Evolutionary conservation across 768 basidiomycete genomes (phyloP), one percentile per base, ranked within the genome.

Genomic region (Tephrocybe sp.): DNA sequence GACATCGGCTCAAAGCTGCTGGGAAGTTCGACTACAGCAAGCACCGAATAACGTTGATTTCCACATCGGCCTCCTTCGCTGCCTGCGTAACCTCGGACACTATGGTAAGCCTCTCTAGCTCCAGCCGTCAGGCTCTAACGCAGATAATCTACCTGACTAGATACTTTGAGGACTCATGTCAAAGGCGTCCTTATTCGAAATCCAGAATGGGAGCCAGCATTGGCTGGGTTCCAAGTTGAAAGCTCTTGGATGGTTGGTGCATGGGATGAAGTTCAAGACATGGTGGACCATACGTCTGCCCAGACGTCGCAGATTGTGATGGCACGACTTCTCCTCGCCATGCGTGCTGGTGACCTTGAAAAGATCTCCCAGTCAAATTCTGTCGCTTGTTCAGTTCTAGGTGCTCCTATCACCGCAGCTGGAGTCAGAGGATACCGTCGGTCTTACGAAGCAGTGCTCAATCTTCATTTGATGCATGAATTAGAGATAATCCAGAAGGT

Each of bases 1-100:
- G 97, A 98, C 97, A 2, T 89, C 94, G 8, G 96, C 97, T 7
- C 97, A 98, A 67, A 98, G 96, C 62, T 99, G 97, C 61, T 99
- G 97, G 97, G 97, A 99, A 68, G 85, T 98, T 11, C 80, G 87
- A 42, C 75, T 99, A 13, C 96, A 98, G 63, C 85, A 91, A 51
- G 83, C 84, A 17, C 95, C 96, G 0, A 85, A 96, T 60, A 93
- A 96, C 58, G 76, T 96, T 4, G 82, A 88, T 19, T 88, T 85
- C 54, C 96, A 99, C 65, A 68, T 95, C 13, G 97, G 97, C 12
- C 77, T 99, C 9, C 68, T 98, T 55, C 82, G 92, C 42, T 98
- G 96, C 64, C 75, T 98, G 49, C 78, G 92, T 17, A 97, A 98
- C 63, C 76, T 99, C 9, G 97, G 97, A 8, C 97, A 99, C 66